Evolutionary conservation across 306 rosid species (phyloP).

Genomic region (Cicer pinnatifidum): DNA sequence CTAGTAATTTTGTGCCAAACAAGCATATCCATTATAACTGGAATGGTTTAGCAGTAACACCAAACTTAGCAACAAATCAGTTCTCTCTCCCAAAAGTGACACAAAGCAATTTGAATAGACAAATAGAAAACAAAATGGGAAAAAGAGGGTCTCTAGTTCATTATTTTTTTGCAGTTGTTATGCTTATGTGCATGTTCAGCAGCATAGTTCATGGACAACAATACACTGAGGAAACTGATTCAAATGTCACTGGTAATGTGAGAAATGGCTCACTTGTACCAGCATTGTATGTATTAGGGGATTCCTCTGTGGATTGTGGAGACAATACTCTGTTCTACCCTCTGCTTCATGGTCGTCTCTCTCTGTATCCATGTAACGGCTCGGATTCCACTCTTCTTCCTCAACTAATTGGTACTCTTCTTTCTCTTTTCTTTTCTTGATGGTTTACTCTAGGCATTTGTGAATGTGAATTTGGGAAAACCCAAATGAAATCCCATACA

Average conservation of each 20-base stretch:
- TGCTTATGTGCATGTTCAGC: conserved; percentile 43
- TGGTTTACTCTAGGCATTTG: neutral
- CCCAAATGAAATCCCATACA: too few species aligned
- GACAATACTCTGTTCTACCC: conserved; percentile 76
- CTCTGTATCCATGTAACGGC: conserved; percentile 68
- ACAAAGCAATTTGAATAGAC: conserved; percentile 9
- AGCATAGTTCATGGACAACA: conserved; percentile 44
- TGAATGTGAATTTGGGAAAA: too few species aligned
- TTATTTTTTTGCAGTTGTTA: conserved; percentile 30
- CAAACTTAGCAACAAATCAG: neutral
- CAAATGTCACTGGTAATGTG: neutral
- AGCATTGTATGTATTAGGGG: conserved; percentile 72
- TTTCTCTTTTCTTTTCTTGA: conserved; percentile 16
- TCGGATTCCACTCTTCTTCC: conserved; percentile 71
- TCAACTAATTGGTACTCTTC: conserved; percentile 68
- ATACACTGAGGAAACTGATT: neutral
- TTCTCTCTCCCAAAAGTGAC: conserved; percentile 30
- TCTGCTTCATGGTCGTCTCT: conserved; percentile 67
- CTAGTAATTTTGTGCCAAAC: conserved; percentile 12
- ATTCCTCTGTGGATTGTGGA: conserved; percentile 92
- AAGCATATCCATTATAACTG: neutral
- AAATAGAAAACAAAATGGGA: conserved; percentile 36
- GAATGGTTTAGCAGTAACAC: conserved; percentile 28
- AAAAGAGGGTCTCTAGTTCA: conserved; percentile 39
- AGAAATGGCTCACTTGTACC: conserved; percentile 41